phyloP scores from a whole-genome alignment of 1,284 basidiomycete species.

The Papiliotrema flavescens region DNA sequence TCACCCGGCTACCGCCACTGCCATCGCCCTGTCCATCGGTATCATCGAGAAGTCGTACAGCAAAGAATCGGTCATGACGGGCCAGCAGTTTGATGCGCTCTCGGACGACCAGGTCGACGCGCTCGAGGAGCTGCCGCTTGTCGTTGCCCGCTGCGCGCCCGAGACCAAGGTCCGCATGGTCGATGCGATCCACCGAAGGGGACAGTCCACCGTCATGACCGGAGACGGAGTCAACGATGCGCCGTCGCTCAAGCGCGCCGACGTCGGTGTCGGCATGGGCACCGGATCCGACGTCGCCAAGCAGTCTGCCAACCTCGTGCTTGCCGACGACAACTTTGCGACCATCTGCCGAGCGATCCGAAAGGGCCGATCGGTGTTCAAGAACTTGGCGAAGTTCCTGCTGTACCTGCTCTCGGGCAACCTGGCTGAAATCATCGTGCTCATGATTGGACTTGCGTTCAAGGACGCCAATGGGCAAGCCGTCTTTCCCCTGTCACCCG shows the following conservation, averaged over 20 bases:
- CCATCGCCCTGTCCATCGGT: conserved; percentile 54
- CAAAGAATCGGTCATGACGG: conserved; percentile 53
- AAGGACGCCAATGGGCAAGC: conserved; percentile 57
- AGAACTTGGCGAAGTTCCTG: conserved; percentile 51
- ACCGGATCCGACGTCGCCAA: conserved; percentile 67
- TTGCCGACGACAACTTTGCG: conserved; percentile 70
- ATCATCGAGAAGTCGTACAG: conserved; percentile 54
- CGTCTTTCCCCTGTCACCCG: conserved; percentile 66
- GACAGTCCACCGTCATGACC: conserved; percentile 50
- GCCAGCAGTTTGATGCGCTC: conserved; percentile 61
- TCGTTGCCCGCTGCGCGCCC: conserved; percentile 59
- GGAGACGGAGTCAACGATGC: conserved; percentile 60
- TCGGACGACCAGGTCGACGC: conserved; percentile 61
- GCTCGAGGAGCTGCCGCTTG: conserved; percentile 56
- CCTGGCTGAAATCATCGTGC: conserved; percentile 59
- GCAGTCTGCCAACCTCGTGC: conserved; percentile 59
- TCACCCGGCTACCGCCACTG: conserved; percentile 53
- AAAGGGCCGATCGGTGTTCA: conserved; percentile 59
- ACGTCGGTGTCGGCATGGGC: conserved; percentile 68
- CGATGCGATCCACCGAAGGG: conserved; percentile 56
- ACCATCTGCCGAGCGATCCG: conserved; percentile 64
- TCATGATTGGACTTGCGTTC: conserved; percentile 66
- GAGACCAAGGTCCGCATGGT: conserved; percentile 59
- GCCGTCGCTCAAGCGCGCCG: conserved; percentile 57
- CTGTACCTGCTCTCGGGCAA: conserved; percentile 58